Evolutionary conservation across 345 rosid species (phyloP).

Genomic region (Brassica incana): DNA sequence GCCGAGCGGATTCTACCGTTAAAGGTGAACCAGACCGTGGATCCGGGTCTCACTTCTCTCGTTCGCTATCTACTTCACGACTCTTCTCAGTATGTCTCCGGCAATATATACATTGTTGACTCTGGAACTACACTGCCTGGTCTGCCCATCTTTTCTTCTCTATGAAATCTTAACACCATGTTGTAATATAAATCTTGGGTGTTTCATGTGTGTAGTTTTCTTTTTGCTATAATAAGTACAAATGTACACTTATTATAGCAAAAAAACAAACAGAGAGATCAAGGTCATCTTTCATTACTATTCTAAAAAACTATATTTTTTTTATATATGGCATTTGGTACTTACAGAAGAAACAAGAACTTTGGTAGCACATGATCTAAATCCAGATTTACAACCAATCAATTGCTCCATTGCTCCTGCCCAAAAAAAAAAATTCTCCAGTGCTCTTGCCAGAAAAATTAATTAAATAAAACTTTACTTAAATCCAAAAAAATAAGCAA

Average conservation of each 20-base stretch:
- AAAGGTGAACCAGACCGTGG: neutral
- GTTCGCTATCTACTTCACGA: neutral
- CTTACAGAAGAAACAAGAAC: neutral
- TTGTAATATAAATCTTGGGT: too few relatives aligned
- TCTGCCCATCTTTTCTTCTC: neutral
- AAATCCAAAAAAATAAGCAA: too few relatives aligned
- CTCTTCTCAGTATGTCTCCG: neutral
- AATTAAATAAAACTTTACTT: too few relatives aligned
- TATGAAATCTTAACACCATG: neutral
- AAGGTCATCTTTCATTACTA: neutral
- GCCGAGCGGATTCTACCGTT: neutral
- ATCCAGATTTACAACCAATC: too few relatives aligned
- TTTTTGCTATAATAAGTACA: too few relatives aligned
- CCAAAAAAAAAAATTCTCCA: too few relatives aligned
- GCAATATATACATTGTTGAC: neutral
- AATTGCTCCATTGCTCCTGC: too few relatives aligned
- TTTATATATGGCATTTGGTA: neutral
- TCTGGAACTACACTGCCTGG: neutral
- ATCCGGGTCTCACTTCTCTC: neutral
- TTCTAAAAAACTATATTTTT: too few relatives aligned
- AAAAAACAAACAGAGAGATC: too few relatives aligned
- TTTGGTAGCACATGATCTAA: neutral
- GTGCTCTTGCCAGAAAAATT: too few relatives aligned
- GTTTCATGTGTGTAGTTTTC: too few relatives aligned
- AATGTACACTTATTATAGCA: too few relatives aligned